These are phyloP conservation scores for Antitrichia curtipendula DNA, from an alignment of 225 moss, liverwort and hornwort genomes.

Conservation along the genomic window DNA sequence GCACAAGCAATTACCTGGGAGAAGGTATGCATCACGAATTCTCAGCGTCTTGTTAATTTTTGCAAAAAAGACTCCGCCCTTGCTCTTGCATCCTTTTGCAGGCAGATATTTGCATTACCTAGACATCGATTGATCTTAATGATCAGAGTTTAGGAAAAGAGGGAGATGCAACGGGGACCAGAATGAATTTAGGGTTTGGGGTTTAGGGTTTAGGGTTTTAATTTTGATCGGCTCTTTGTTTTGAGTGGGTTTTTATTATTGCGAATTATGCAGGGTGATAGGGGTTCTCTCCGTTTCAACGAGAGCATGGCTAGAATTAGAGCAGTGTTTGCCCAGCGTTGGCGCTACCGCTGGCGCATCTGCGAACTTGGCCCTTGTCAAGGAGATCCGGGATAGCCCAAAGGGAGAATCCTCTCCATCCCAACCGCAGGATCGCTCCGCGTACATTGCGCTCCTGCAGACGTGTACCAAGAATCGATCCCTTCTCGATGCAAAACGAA, in stretches of 20 bases:
- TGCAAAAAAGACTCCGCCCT: background rate
- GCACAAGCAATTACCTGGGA: background rate
- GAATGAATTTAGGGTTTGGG: background rate
- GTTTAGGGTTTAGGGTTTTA: background rate
- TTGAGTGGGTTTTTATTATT: background rate
- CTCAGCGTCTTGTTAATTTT: background rate
- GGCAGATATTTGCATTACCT: background rate
- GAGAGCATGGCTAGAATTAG: background rate
- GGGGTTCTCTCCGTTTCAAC: background rate
- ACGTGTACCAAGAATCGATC: slow-evolving; percentile 12
- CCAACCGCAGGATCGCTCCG: background rate
- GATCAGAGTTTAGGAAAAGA: background rate
- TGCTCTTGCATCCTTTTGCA: background rate
- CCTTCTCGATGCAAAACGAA: slow-evolving; percentile 18
- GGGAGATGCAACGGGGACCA: background rate
- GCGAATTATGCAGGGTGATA: background rate
- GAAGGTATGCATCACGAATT: background rate
- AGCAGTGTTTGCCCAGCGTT: background rate
- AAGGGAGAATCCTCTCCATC: background rate
- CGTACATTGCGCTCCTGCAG: slow-evolving; percentile 11
- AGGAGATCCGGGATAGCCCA: slow-evolving; percentile 1
- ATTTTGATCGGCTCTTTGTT: background rate
- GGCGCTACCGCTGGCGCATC: background rate
- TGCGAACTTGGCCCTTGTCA: background rate
- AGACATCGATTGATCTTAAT: background rate